Conservation (phyloP, 2,329 filamentous ascomycete species). For the Fusarium humuli region DNA sequence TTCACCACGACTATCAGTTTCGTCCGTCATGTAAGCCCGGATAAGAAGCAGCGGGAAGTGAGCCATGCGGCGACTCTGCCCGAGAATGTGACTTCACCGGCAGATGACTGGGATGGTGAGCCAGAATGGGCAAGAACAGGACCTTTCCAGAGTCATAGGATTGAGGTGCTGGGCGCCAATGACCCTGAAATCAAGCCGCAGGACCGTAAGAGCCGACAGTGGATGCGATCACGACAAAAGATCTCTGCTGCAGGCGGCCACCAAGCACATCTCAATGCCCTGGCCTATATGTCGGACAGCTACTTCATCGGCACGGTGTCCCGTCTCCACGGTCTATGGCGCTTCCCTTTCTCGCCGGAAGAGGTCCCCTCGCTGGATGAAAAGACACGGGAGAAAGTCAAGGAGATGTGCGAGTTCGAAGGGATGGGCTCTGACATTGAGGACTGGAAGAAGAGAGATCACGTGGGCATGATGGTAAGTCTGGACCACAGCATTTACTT, state of each 20-base stretch:
- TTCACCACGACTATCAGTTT: slow-evolving; percentile 97
- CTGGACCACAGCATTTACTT: slow-evolving; percentile 81
- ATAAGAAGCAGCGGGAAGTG: slow-evolving; percentile 66
- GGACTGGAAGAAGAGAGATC: slow-evolving; percentile 63
- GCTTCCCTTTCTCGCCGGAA: slow-evolving; percentile 69
- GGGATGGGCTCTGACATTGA: slow-evolving; percentile 56
- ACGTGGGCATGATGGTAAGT: slow-evolving; percentile 86
- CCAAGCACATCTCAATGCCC: slow-evolving; percentile 83
- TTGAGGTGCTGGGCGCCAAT: slow-evolving; percentile 54
- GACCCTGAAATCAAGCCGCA: slow-evolving; percentile 65
- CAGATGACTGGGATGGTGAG: slow-evolving; percentile 57
- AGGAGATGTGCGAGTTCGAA: slow-evolving; percentile 56
- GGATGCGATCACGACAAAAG: slow-evolving; percentile 78
- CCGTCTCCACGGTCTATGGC: slow-evolving; percentile 83
- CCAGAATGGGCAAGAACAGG: slow-evolving; percentile 62
- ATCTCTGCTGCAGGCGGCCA: slow-evolving; percentile 81
- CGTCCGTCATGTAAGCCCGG: slow-evolving; percentile 72
- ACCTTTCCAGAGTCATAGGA: slow-evolving; percentile 61
- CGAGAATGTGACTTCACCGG: slow-evolving; percentile 51
- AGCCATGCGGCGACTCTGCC: slow-evolving; percentile 75
- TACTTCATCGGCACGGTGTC: slow-evolving; percentile 93
- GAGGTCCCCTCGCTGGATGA: slow-evolving; percentile 64
- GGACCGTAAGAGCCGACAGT: slow-evolving; percentile 76
- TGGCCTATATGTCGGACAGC: slow-evolving; percentile 93
- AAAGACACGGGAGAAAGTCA: slow-evolving; percentile 54